Percentiles rank a stretch among this genome's conserved stretches.
phyloP scores from a whole-genome alignment of 2,329 filamentous ascomycete genomes.

The Magnaporthiopsis incrustans region DNA sequence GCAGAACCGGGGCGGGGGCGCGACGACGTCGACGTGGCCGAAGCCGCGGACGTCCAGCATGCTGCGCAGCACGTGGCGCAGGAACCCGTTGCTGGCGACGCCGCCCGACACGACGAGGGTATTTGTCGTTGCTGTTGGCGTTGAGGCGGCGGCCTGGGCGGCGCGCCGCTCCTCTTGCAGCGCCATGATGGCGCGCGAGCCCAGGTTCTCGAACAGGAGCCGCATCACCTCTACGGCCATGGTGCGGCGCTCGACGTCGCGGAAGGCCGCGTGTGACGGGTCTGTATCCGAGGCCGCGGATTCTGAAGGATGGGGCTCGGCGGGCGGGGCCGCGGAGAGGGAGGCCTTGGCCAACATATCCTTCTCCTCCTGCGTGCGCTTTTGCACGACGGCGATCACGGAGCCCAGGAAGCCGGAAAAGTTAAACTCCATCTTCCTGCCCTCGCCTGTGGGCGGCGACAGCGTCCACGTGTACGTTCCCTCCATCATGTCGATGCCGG shows the following conservation, averaged over 20 bases:
- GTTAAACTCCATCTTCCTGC: slow-evolving; percentile 55
- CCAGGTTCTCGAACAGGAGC: slow-evolving; percentile 80
- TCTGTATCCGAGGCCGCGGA: too few species aligned
- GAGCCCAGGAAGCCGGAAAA: slow-evolving; percentile 59
- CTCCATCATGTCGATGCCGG: not conserved
- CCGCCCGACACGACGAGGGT: slow-evolving; percentile 82
- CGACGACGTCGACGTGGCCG: slow-evolving; percentile 51
- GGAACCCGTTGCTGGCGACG: slow-evolving; percentile 76
- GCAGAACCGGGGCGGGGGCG: slow-evolving; percentile 71
- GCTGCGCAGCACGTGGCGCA: slow-evolving; percentile 56
- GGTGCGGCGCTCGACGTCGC: slow-evolving; percentile 51
- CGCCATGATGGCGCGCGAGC: slow-evolving; percentile 62
- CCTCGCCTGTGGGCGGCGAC: slow-evolving; percentile 54
- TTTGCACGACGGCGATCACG: slow-evolving; percentile 43
- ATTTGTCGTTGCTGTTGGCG: slow-evolving; percentile 25
- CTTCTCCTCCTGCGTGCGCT: slow-evolving; percentile 18
- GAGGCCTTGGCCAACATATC: not conserved
- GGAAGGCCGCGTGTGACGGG: slow-evolving; percentile 7
- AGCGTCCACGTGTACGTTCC: slow-evolving; percentile 51
- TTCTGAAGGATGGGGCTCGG: too few species aligned
- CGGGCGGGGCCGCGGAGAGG: too few species aligned
- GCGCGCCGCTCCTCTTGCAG: slow-evolving; percentile 31
- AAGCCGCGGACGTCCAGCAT: slow-evolving; percentile 61
- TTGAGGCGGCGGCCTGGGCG: slow-evolving; percentile 10
- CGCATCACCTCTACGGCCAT: slow-evolving; percentile 71